Conservation (phyloP, 2,329 filamentous ascomycete genomes). For the Incumbomyces lentus region DNA sequence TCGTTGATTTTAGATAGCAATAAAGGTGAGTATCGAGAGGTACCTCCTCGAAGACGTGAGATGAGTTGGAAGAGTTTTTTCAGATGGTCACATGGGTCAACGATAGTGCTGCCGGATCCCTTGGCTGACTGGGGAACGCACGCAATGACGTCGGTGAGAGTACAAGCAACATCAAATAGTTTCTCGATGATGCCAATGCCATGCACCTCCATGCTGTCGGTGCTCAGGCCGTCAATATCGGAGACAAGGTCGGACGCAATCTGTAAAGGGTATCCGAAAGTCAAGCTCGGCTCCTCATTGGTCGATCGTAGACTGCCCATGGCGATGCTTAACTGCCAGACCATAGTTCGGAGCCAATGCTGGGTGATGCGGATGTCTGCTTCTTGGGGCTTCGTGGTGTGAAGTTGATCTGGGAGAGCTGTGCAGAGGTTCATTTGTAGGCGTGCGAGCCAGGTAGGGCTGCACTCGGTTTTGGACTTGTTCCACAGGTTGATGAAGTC, state of each 20-base stretch:
- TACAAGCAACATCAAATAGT: constrained; percentile 64
- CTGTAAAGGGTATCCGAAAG: constrained; percentile 53
- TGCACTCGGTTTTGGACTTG: constrained; percentile 49
- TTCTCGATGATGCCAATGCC: constrained; percentile 72
- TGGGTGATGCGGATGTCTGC: constrained; percentile 46
- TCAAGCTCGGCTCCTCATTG: constrained; percentile 47
- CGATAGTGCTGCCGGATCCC: constrained; percentile 51
- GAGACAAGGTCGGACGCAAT: constrained; percentile 52
- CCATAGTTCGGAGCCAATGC: constrained; percentile 60
- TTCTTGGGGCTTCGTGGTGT: constrained; percentile 7
- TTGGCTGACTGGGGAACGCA: constrained; percentile 50
- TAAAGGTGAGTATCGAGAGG: constrained; percentile 66
- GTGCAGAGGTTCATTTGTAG: constrained; percentile 46
- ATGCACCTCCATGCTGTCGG: constrained; percentile 62
- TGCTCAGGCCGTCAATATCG: constrained; percentile 61
- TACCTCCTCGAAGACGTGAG: constrained; percentile 58
- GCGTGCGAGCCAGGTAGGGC: constrained; percentile 43
- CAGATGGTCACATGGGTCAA: constrained; percentile 63
- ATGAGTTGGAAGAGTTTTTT: constrained; percentile 57
- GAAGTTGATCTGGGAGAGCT: constrained; percentile 2
- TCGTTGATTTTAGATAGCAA: constrained; percentile 66
- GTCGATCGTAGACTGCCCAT: constrained; percentile 56
- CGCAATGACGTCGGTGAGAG: constrained; percentile 62
- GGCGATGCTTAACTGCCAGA: constrained; percentile 61
- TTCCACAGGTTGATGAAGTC: constrained; percentile 54